Percentiles rank a stretch among this genome's conserved stretches.
phyloP scores from a whole-genome alignment of 805 yeast species.

The Candida easanensis region DNA sequence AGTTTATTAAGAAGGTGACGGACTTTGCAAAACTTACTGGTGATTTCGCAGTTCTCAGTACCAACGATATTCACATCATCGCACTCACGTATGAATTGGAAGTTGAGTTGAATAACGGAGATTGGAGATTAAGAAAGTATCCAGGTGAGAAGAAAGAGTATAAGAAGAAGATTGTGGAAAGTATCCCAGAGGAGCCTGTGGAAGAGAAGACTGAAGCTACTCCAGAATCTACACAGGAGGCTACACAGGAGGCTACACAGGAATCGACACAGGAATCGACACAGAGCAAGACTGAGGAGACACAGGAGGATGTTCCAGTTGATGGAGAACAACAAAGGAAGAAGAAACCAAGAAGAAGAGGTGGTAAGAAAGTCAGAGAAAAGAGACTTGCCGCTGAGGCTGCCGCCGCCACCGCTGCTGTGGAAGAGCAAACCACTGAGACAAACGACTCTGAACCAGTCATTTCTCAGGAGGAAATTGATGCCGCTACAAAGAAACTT shows the following conservation, averaged over 20 bases:
- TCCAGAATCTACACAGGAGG: constrained; percentile 11
- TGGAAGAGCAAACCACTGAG: constrained; percentile 24
- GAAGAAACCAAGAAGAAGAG: constrained; percentile 54
- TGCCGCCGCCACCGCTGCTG: constrained; percentile 22
- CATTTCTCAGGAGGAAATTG: constrained; percentile 9
- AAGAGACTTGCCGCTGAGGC: constrained; percentile 44
- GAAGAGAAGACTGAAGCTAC: constrained; percentile 4
- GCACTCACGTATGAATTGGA: constrained; percentile 91
- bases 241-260: background rate
- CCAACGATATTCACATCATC: constrained; percentile 87
- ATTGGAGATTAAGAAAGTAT: constrained; percentile 61
- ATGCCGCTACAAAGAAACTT: constrained; percentile 7
- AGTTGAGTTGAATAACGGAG: constrained; percentile 63
- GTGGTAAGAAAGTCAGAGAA: constrained; percentile 62
- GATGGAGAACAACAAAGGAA: constrained; percentile 11
- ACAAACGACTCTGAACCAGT: constrained; percentile 14
- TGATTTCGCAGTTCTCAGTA: constrained; percentile 82
- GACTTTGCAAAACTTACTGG: constrained; percentile 87
- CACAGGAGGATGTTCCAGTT: constrained; percentile 4
- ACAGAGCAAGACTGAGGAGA: background rate
- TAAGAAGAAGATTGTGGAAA: constrained; percentile 14
- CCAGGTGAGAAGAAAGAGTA: constrained; percentile 58
- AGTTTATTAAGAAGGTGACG: background rate
- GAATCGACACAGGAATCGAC: background rate
- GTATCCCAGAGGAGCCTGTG: constrained; percentile 8